These are phyloP conservation scores for Hysterium pulicare DNA, from an alignment of 2,329 filamentous ascomycete species.

Conservation along the genomic window DNA sequence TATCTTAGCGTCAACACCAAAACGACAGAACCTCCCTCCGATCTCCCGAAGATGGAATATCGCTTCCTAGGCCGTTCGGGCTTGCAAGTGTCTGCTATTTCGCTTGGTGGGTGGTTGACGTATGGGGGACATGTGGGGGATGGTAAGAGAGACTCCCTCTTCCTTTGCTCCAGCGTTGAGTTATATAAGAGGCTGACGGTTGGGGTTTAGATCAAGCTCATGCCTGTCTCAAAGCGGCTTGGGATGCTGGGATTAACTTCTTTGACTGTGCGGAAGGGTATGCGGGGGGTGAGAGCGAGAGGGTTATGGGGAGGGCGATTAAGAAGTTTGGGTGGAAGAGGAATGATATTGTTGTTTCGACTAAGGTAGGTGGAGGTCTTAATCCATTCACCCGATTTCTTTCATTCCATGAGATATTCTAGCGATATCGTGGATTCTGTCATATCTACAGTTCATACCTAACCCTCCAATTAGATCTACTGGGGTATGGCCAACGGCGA, in stretches of 20 bases:
- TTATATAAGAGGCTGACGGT: slow-evolving; percentile 9
- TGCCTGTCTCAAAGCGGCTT: slow-evolving; percentile 51
- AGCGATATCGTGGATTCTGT: too few species aligned
- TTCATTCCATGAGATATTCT: too few species aligned
- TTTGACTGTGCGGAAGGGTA: slow-evolving; percentile 56
- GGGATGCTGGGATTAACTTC: slow-evolving; percentile 55
- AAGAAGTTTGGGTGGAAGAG: slow-evolving; percentile 56
- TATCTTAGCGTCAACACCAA: too few species aligned
- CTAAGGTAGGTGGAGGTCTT: slow-evolving; percentile 44
- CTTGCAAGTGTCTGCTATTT: slow-evolving; percentile 70
- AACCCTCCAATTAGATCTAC: too few species aligned
- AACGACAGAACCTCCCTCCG: too few species aligned
- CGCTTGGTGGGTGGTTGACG: slow-evolving; percentile 62
- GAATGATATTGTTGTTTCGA: slow-evolving; percentile 54
- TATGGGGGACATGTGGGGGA: slow-evolving; percentile 71
- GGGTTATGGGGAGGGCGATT: slow-evolving; percentile 55
- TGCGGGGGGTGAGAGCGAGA: slow-evolving; percentile 52
- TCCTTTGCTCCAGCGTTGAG: slow-evolving; percentile 1
- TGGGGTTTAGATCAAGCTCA: slow-evolving; percentile 47
- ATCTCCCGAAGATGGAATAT: slow-evolving; percentile 57
- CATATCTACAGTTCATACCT: too few species aligned
- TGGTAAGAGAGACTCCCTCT: slow-evolving; percentile 40
- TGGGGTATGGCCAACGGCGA: slow-evolving; percentile 49
- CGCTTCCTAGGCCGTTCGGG: slow-evolving; percentile 69
- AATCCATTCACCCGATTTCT: too few species aligned